These are phyloP conservation scores for Knoxdaviesia capensis DNA, from an alignment of 2,329 filamentous ascomycete species.

Conservation along the genomic window DNA sequence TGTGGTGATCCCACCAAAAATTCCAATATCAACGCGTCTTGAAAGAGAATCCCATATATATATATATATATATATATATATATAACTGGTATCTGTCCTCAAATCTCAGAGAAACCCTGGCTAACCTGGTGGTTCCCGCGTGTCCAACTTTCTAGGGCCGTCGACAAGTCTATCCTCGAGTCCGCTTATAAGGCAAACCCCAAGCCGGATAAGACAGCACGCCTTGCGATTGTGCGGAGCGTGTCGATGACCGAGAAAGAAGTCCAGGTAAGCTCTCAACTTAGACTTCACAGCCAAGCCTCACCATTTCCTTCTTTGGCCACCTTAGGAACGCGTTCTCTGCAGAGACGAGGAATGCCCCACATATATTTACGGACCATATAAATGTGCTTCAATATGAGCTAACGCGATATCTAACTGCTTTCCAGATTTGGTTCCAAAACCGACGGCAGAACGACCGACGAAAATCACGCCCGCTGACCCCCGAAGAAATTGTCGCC, in stretches of 20 bases:
- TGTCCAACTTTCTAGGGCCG: conserved; percentile 35
- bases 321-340: too few species aligned
- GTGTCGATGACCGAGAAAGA: conserved; percentile 88
- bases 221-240: conserved; percentile 63
- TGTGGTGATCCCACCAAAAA: background rate
- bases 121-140: conserved; percentile 5
- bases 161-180: conserved; percentile 79
- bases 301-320: too few species aligned
- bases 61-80: too few species aligned
- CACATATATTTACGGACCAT: too few species aligned
- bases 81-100: too few species aligned
- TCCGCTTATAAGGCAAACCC: conserved; percentile 66
- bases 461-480: conserved; percentile 67
- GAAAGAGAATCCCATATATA: background rate
- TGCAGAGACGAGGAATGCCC: too few species aligned
- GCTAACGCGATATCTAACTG: background rate
- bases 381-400: background rate
- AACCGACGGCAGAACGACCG: conserved; percentile 86
- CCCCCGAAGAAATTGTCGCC: conserved; percentile 53
- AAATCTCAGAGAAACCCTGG: background rate
- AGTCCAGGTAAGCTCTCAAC: conserved; percentile 53
- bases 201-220: conserved; percentile 79
- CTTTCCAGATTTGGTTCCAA: conserved; percentile 84
- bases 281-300: background rate
- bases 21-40: background rate